Conservation (phyloP, 805 yeast genomes). For the Lachancea lanzarotensis region DNA sequence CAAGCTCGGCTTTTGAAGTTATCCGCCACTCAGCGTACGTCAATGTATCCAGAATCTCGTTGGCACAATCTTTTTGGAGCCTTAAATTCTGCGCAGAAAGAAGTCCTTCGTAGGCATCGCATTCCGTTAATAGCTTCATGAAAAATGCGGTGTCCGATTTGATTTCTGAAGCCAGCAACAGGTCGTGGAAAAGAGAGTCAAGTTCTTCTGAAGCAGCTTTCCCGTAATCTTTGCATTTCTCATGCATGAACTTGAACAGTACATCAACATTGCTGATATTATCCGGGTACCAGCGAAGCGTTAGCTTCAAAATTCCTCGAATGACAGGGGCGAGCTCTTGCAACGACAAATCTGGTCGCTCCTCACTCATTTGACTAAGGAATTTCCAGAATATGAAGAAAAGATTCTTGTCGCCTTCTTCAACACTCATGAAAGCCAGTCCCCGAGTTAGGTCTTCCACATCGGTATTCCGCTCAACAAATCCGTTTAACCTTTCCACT, state of each 20-base stretch:
- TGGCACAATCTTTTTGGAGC: slow-evolving; percentile 51
- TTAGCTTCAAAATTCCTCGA: slow-evolving; percentile 57
- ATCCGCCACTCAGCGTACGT: slow-evolving; percentile 35
- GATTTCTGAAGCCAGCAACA: slow-evolving; percentile 9
- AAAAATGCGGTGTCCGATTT: slow-evolving; percentile 9
- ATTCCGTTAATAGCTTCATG: slow-evolving; percentile 18
- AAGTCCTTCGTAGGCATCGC: slow-evolving; percentile 20
- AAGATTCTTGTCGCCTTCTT: slow-evolving; percentile 7
- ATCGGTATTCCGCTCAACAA: slow-evolving; percentile 12
- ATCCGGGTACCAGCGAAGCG: slow-evolving; percentile 60
- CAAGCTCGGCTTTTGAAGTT: slow-evolving; percentile 19
- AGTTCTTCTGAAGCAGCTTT: slow-evolving; percentile 14
- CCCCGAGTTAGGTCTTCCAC: slow-evolving; percentile 4
- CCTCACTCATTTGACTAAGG: slow-evolving; percentile 46
- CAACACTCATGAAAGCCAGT: neutral
- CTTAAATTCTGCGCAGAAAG: slow-evolving; percentile 16
- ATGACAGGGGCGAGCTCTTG: slow-evolving; percentile 59
- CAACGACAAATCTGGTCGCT: slow-evolving; percentile 59
- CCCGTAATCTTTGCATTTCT: slow-evolving; percentile 35
- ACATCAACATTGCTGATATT: slow-evolving; percentile 54
- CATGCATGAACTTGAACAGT: slow-evolving; percentile 49
- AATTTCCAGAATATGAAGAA: slow-evolving; percentile 65
- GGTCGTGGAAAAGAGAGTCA: slow-evolving; percentile 17
- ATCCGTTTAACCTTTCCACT: slow-evolving; percentile 52
- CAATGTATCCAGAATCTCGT: slow-evolving; percentile 51